Evolutionary conservation across 108 stramenopile genomes (phyloP), one percentile per base, ranked within the genome.

Genomic region (Aurantiochytrium sp.): DNA sequence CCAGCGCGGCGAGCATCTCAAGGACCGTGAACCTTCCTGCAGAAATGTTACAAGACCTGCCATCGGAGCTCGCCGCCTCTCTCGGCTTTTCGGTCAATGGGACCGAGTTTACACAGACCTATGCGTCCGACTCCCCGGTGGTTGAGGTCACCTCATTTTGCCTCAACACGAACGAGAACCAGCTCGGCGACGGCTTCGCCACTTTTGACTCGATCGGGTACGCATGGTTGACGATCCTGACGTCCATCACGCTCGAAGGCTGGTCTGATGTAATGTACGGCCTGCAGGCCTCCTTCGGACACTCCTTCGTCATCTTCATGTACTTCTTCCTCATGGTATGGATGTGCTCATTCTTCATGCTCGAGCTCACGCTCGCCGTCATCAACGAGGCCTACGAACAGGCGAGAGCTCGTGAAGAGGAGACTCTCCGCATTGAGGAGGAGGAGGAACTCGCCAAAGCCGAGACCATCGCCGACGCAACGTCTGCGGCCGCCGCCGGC

Each of bases 291-390:
- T 88, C 91, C 30, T 87, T 68, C 86, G 55, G 86, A 30, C 53
- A 34, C 10, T 17, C 37, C n/a, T 55, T 92, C 2, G 55, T 89
- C 27, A 68, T 88, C 22, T 55, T 90, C n/a, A 42, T 93, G 32
- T 95, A 91, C 89, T 93, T 94, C 85, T 55, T 90, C 10, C 52
- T 91, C 15, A 89, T 95, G 31, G 90, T 96, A 42, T 37, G 93
- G 12, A 65, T 95, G 50, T 94, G 95, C 37, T 90, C 93, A 12
- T 92, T 92, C 65, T 92, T 96, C 87, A 88, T 92, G 24, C 88
- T 96, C 27, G 95, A 95, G 68, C 91, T 96, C 17, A 69, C 94
- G 53, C 93, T 96, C 24, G 95, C 95, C 22, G 95, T 95, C 15
- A 90, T 95, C 55, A 87, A 55, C 1, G 87, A 86, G 55, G 87